Evolutionary conservation across 805 yeast species (phyloP), one percentile per base, ranked within the genome.

Genomic region (Candida nemodendra): DNA sequence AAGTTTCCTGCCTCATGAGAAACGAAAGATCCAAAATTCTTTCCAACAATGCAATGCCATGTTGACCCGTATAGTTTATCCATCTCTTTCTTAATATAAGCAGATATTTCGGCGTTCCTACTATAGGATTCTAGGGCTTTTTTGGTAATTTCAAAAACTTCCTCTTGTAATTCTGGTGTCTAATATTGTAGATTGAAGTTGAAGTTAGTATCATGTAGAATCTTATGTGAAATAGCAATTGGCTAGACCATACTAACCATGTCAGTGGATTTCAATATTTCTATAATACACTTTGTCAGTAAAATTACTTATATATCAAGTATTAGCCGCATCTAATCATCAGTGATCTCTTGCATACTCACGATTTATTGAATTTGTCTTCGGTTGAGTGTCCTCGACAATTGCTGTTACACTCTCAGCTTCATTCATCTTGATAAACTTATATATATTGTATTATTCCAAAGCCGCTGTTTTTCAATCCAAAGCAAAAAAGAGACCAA

Each of bases 11-110:
- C 78, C 59, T 84, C 67, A 54, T 85, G 93, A 9, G 90, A 81
- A 14, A 85, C 88, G 56, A 80, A 83, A 33, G 84, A 75, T 3
- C 93, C 91, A 61, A 84, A 85, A 50, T 79, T 80, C 58, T 77
- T 81, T 9, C 93, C 95, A 36, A 83, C 89, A 34, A 85, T 72
- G 2, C 82, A 86, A 57, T 85, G 91, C 95, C 93, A 85, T 27
- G 86, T 76, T 19, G 79, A 73, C 0, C 90, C 91, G 42, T 70
- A 75, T 31, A 68, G 59, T 32, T 72, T 69, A 56, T 84, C 93
- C 59, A 84, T 59, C 45, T 69, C 69, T 49, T 81, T 80, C 64
- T 84, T 85, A 43, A 84, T 61, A 38, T 62, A 66, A 0, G 79
- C 71, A 12, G 93, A 90, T 25, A 83, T 66, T 37, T 84, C 91